Base-by-base conservation (phyloP, 768 basidiomycete genomes). In the Auricularia sp. region DNA sequence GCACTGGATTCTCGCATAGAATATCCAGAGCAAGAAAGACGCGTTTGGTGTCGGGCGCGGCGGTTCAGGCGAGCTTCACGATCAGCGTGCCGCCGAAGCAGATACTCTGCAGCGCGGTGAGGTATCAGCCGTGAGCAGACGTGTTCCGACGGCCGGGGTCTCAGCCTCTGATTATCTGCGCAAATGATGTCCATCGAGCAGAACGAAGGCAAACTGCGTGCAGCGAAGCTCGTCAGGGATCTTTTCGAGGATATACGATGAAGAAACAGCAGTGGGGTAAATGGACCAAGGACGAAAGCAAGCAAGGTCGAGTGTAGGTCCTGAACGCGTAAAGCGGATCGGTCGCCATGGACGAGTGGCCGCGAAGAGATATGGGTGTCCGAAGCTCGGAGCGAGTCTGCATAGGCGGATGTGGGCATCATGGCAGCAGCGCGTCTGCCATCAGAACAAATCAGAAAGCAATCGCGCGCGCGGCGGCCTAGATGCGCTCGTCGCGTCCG, bases 121-220 rank as follows among this genome's bases (percentile, higher is more conserved):
- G 23, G 23, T 62, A 76, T 67, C 59, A 77, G 58, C 67, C 35
- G 75, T 69, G 29, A 73, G 67, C 33, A 75, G 70, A 29, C 71
- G 70, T 44, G 71, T 71, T 59, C 64, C 61, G 64, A 68, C 68
- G 39, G 59, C 62, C 23, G 23, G 23, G 29, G 44, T 23, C 34
- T 67, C 66, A 3, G 65, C 63, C 16, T n/a, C n/a, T 54, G 53
- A 56, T 34, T 64, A 62, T 53, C 64, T 69, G 53, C 76, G 74
- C 18, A 75, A 65, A 2, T 71, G 72, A 63, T 76, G 76, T 11
- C 71, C 76, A 61, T 76, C 76, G 62, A 76, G 70, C 11, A 75
- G 65, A 14, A 74, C 74, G n/a, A 77, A 64, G 60, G 72, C 71
- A 65, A 73, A 74, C 23, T 39, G 34, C 23, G 8, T 7, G n/a